Evolutionary conservation across 2,329 filamentous ascomycete genomes (phyloP).

Genomic region (Phyllosticta capitalensis): DNA sequence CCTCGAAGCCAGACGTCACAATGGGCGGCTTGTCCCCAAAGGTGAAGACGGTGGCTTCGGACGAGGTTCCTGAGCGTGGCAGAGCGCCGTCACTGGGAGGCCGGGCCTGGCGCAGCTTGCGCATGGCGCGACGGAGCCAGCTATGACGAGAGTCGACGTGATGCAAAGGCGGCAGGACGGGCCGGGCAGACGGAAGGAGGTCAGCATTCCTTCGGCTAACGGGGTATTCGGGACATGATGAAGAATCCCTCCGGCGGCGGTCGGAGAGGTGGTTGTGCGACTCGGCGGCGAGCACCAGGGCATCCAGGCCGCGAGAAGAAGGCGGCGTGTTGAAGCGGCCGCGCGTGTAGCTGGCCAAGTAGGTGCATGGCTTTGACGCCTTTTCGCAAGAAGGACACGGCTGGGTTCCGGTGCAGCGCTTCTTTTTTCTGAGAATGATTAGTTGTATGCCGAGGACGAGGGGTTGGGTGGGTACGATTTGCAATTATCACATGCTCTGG

Average conservation of each 20-base stretch:
- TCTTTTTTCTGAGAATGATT: conserved; percentile 4
- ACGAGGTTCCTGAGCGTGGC: background rate
- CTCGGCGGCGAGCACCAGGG: conserved; percentile 8
- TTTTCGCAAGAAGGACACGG: conserved; percentile 9
- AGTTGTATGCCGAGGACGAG: background rate
- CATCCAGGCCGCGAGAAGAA: conserved; percentile 9
- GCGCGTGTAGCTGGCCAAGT: conserved; percentile 10
- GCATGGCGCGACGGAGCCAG: conserved; percentile 6
- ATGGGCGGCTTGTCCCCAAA: conserved; percentile 1
- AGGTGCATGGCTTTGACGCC: conserved; percentile 8
- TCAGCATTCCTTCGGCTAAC: background rate
- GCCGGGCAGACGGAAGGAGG: background rate
- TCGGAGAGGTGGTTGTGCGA: conserved; percentile 4
- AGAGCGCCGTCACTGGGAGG: background rate
- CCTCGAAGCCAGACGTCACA: background rate
- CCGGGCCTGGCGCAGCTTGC: conserved; percentile 3
- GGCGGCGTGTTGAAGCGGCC: conserved; percentile 9
- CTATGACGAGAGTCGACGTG: background rate
- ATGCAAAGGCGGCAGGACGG: background rate
- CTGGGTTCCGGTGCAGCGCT: conserved; percentile 10
- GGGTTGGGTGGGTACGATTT: background rate
- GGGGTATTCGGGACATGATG: background rate
- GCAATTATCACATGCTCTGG: conserved; percentile 9
- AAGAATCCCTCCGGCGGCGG: background rate
- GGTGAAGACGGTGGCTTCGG: conserved; percentile 5